A percentile compares a stretch with the other conserved stretches of the same genome.
Evolutionary conservation across 768 basidiomycete species (phyloP).

Genomic region (Serendipita sp.): DNA sequence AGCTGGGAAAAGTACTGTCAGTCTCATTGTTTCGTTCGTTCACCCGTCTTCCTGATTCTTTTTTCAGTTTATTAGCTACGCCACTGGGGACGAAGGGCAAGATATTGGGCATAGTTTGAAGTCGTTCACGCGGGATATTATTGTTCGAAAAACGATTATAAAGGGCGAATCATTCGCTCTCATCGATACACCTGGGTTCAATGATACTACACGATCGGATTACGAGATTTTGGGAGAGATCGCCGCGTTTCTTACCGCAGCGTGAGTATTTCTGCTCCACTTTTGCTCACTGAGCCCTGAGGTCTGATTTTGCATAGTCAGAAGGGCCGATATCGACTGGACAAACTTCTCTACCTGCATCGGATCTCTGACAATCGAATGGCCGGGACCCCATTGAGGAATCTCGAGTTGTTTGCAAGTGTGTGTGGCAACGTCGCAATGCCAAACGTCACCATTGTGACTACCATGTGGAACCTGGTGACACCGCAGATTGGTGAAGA

Average conservation of each 20-base stretch:
- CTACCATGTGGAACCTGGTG: conserved; percentile 38
- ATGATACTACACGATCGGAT: conserved; percentile 14
- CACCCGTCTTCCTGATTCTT: not conserved
- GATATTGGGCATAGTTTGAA: not conserved
- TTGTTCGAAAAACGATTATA: not conserved
- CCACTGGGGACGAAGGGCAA: not conserved
- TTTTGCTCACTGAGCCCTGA: not conserved
- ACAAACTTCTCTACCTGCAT: conserved; percentile 26
- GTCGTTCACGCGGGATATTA: not conserved
- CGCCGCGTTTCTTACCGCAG: not conserved
- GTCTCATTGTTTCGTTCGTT: not conserved
- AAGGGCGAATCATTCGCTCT: conserved; percentile 9
- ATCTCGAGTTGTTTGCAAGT: conserved; percentile 35
- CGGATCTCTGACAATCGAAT: conserved; percentile 26
- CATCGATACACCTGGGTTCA: conserved; percentile 17
- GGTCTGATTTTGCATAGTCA: conserved; percentile 13
- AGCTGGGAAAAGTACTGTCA: not conserved
- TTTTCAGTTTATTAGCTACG: not conserved
- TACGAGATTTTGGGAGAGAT: conserved; percentile 15
- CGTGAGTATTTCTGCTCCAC: conserved; percentile 6
- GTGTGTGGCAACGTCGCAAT: conserved; percentile 36
- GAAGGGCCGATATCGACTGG: conserved; percentile 15
- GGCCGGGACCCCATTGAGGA: conserved; percentile 23
- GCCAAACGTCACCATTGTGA: conserved; percentile 34
- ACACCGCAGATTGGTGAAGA: conserved; percentile 15